Conservation (phyloP, 371 early-diverging fungal species). For the Apophysomyces ossiformis region DNA sequence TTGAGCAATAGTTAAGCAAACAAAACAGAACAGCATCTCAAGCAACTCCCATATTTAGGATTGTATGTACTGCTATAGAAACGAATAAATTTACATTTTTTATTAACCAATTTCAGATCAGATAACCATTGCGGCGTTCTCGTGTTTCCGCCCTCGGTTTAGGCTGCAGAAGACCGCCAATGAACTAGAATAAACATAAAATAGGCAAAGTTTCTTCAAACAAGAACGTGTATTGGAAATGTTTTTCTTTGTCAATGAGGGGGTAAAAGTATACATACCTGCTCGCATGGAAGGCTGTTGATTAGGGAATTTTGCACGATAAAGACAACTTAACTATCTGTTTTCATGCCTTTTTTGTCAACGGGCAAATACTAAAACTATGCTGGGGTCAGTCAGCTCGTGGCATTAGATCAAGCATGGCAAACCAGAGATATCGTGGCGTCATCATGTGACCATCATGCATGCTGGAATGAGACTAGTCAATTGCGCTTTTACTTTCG, state of each 20-base stretch:
- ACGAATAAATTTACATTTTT: too few relatives aligned
- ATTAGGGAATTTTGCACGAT: background rate
- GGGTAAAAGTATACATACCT: slow-evolving; percentile 20
- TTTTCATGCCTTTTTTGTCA: too few relatives aligned
- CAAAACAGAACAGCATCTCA: slow-evolving; percentile 44
- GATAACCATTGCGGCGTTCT: slow-evolving; percentile 28
- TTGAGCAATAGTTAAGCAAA: slow-evolving; percentile 27
- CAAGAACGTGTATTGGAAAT: slow-evolving; percentile 24
- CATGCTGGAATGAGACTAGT: too few relatives aligned
- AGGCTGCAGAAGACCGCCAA: slow-evolving; percentile 30
- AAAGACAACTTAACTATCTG: too few relatives aligned
- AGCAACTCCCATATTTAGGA: slow-evolving; percentile 38
- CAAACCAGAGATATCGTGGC: too few relatives aligned
- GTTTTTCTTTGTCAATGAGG: slow-evolving; percentile 17
- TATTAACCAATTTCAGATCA: slow-evolving; percentile 19
- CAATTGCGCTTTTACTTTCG: too few relatives aligned
- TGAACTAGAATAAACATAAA: slow-evolving; percentile 32
- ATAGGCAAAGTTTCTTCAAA: slow-evolving; percentile 18
- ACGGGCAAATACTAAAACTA: too few relatives aligned
- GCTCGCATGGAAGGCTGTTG: slow-evolving; percentile 23
- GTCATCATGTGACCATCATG: too few relatives aligned
- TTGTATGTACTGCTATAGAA: too few relatives aligned
- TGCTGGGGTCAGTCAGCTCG: too few relatives aligned
- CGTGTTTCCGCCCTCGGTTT: background rate
- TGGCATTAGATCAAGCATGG: too few relatives aligned